Base-by-base conservation (phyloP, 2,329 filamentous ascomycete species). In the Neopestalotiopsis sp. region DNA sequence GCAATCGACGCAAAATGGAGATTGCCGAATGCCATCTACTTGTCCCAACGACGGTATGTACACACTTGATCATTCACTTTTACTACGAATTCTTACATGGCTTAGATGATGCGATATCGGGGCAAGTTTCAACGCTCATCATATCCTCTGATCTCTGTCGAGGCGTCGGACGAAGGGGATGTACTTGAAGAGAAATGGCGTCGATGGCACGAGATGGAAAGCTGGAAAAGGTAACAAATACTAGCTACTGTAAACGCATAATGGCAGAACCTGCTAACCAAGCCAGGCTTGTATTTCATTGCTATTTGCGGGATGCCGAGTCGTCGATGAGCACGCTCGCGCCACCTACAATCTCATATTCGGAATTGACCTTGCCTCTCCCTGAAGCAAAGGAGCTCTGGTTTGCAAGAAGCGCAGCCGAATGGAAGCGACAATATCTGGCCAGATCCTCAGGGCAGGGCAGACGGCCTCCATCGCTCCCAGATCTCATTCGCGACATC, bases 321-420 rank as follows among this genome's bases (percentile, higher is more conserved):
- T 85, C 87, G 4, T 92, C 91, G 2, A 91, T 94, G 81, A 88
- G 89, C 1, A 84, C 91, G 4, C 82, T 92, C 67, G 89, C 87
- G 28, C 90, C 87, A 69, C 89, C 90, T 0, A 81, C 89, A 24
- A 88, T 93, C 71, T 91, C 91, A 0, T 94, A 92, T 73, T 85
- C 90, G 0, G 92, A 94, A 73, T 80, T 94, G 63, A 88, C 88
- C 4, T 80, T 93, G 2, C 90, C 91, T 1, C 78, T 94, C 0
- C 91, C 92, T 0, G 87, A 87, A 70, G 82, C 88, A 0, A 84
- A 86, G 67, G 83, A 87, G 13, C 77, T 94, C 1, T 94, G 92
- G 92, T 85, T 88, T 62, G 91, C 92, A 1, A 84, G 85, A 38
- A 86, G 86, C 0, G 90, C 91, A 1, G 75, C 81, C 20, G 86